Percentiles rank a stretch among this genome's conserved stretches.
These are phyloP conservation scores for Dendrothele bispora DNA, from an alignment of 768 basidiomycete genomes.

Conservation along the genomic window DNA sequence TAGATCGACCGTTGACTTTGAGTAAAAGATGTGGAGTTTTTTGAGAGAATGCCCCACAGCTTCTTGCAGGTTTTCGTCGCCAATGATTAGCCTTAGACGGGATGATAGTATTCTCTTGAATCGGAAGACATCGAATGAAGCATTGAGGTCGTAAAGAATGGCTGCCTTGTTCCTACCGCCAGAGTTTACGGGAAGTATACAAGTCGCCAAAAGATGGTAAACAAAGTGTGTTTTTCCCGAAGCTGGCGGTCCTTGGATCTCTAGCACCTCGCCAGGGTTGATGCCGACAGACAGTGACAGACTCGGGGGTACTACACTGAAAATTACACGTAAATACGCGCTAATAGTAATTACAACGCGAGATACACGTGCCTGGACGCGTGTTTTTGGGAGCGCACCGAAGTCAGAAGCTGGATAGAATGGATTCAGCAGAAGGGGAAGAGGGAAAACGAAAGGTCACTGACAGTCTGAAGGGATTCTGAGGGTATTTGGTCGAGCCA, in stretches of 20 bases:
- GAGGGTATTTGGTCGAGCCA: slow-evolving; percentile 28
- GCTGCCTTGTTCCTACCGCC: slow-evolving; percentile 67
- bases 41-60: slow-evolving; percentile 41
- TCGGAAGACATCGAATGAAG: slow-evolving; percentile 57
- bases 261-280: slow-evolving; percentile 63
- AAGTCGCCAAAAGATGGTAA: slow-evolving; percentile 59
- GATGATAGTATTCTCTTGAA: slow-evolving; percentile 51
- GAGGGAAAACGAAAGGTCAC: slow-evolving; percentile 14
- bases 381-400: slow-evolving; percentile 36
- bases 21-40: slow-evolving; percentile 67
- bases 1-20: slow-evolving; percentile 66
- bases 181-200: slow-evolving; percentile 53
- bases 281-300: slow-evolving; percentile 10
- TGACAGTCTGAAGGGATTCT: slow-evolving; percentile 34
- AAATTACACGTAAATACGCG: too few relatives aligned
- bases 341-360: slow-evolving; percentile 12
- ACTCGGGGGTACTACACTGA: slow-evolving; percentile 1
- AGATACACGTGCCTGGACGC: slow-evolving; percentile 33
- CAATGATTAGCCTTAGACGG: slow-evolving; percentile 32
- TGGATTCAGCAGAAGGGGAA: not conserved
- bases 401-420: slow-evolving; percentile 38
- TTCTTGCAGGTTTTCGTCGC: slow-evolving; percentile 21
- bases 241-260: slow-evolving; percentile 72
- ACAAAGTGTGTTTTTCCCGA: slow-evolving; percentile 83
- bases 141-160: slow-evolving; percentile 71